Conservation (phyloP, 2,329 filamentous ascomycete genomes). For the Sordariomycetes sp. region DNA sequence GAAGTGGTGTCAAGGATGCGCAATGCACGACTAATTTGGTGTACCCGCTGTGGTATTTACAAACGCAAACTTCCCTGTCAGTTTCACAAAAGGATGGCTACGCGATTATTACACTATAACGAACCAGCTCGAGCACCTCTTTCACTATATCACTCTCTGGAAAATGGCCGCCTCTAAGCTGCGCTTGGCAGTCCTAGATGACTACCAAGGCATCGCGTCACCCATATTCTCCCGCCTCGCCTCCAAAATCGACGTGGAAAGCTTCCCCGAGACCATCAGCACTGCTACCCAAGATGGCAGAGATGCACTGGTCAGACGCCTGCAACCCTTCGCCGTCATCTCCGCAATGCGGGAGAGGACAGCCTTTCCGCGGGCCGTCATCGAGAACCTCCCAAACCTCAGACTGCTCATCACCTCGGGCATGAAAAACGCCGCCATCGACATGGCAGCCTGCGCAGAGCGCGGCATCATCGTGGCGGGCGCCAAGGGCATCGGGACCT, state of each 20-base stretch:
- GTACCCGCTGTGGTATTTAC: neutral
- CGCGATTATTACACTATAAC: too few relatives aligned
- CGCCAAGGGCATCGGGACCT: conserved; percentile 25
- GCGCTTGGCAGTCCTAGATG: neutral
- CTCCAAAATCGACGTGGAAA: too few relatives aligned
- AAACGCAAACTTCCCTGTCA: neutral
- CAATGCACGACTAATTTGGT: neutral
- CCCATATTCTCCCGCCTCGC: too few relatives aligned
- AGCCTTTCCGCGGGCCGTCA: conserved; percentile 55
- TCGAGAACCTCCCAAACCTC: conserved; percentile 60
- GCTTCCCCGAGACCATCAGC: too few relatives aligned
- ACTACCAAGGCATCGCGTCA: neutral
- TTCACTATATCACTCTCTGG: neutral
- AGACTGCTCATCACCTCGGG: conserved; percentile 68
- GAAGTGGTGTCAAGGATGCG: neutral
- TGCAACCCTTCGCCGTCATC: conserved; percentile 47
- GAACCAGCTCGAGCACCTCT: neutral
- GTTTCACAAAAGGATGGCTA: neutral
- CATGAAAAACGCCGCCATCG: conserved; percentile 56
- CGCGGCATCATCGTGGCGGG: conserved; percentile 56
- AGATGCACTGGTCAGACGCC: conserved; percentile 9
- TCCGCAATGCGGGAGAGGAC: conserved; percentile 70
- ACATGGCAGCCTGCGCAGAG: conserved; percentile 49
- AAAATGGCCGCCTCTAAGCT: neutral
- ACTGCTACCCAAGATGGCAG: too few relatives aligned